phyloP scores from a whole-genome alignment of 2,329 filamentous ascomycete genomes.

The Didymella pinodella region DNA sequence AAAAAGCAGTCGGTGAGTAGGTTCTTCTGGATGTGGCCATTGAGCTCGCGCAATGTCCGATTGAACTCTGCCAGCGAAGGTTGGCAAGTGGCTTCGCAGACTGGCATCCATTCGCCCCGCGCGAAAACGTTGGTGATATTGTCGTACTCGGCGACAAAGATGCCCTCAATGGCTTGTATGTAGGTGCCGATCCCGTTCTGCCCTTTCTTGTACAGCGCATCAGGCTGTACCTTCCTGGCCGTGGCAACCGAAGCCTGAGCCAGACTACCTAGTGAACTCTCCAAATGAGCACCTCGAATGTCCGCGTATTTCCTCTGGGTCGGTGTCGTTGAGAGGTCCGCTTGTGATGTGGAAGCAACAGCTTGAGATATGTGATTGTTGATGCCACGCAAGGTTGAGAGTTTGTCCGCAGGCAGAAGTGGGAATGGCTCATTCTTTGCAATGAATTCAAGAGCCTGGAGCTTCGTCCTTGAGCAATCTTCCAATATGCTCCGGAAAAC shows the following conservation, averaged over 20 bases:
- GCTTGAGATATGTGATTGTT: conserved; percentile 77
- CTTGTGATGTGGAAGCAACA: conserved; percentile 58
- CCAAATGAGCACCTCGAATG: conserved; percentile 85
- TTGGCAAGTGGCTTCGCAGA: conserved; percentile 82
- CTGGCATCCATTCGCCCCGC: conserved; percentile 81
- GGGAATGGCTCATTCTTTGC: conserved; percentile 88
- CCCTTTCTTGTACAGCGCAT: conserved; percentile 84
- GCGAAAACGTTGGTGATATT: conserved; percentile 88
- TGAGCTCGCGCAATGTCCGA: conserved; percentile 86
- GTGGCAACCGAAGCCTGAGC: conserved; percentile 83
- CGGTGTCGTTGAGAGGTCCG: conserved; percentile 65
- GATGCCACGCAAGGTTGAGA: conserved; percentile 78
- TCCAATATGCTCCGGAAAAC: conserved; percentile 81
- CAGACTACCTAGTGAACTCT: conserved; percentile 81
- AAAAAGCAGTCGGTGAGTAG: conserved; percentile 91
- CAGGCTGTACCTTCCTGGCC: conserved; percentile 75
- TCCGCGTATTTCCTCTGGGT: conserved; percentile 86
- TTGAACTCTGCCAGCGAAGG: conserved; percentile 80
- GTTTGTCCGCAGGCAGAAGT: conserved; percentile 76
- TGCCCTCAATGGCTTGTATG: conserved; percentile 82
- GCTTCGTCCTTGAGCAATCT: conserved; percentile 74
- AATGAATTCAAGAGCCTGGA: conserved; percentile 91
- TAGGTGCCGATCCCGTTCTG: conserved; percentile 94
- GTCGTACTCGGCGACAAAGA: conserved; percentile 88
- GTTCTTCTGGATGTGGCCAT: conserved; percentile 86